phyloP scores from a whole-genome alignment of 768 basidiomycete genomes.

The Kwoniella dendrophila region DNA sequence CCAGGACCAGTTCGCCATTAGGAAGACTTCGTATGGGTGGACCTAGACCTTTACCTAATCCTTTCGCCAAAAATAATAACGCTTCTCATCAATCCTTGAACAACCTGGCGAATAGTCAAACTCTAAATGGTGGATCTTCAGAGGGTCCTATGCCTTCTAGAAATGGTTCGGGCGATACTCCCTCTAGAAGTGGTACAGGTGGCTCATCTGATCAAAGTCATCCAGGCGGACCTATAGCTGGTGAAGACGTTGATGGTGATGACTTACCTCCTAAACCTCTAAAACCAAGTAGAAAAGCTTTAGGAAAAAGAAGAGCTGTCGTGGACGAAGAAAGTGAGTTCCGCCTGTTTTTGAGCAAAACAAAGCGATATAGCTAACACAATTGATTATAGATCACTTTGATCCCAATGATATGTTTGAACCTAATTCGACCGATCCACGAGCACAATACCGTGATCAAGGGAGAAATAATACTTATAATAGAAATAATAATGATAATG shows the following conservation, averaged over 20 bases:
- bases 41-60: slow-evolving; percentile 45
- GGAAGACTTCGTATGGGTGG: slow-evolving; percentile 13
- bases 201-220: neutral
- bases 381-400: slow-evolving; percentile 57
- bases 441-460: slow-evolving; percentile 19
- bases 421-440: slow-evolving; percentile 51
- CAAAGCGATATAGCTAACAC: slow-evolving; percentile 5
- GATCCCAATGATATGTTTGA: slow-evolving; percentile 66
- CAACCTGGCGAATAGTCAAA: slow-evolving; percentile 3
- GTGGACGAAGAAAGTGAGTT: slow-evolving; percentile 58
- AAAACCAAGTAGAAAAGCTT: slow-evolving; percentile 79
- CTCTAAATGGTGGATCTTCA: slow-evolving; percentile 3
- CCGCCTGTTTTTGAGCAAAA: slow-evolving; percentile 59
- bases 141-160: slow-evolving; percentile 5
- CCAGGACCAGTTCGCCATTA: slow-evolving; percentile 33
- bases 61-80: slow-evolving; percentile 30
- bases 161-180: slow-evolving; percentile 24
- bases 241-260: slow-evolving; percentile 38
- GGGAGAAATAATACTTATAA: slow-evolving; percentile 15
- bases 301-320: slow-evolving; percentile 76
- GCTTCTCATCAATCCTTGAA: slow-evolving; percentile 19
- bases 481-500: slow-evolving; percentile 7
- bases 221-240: neutral
- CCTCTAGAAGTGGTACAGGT: slow-evolving; percentile 19
- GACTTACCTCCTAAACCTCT: slow-evolving; percentile 54